These are phyloP conservation scores for Pichia sp. DNA, from an alignment of 1,139 yeast genomes.

Conservation along the genomic window DNA sequence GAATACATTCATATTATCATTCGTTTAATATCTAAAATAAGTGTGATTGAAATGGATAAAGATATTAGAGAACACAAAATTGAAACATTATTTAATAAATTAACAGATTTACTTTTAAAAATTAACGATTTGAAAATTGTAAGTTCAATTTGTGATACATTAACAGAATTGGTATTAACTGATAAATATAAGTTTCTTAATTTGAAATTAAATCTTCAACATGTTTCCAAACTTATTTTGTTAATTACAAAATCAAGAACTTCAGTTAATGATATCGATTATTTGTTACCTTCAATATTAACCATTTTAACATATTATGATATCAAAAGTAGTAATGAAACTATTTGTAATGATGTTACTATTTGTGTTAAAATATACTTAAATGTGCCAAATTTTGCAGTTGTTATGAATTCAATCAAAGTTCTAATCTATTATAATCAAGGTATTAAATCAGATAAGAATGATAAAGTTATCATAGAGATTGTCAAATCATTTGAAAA, in stretches of 20 bases:
- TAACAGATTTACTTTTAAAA: not conserved
- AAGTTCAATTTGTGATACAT: conserved; percentile 1
- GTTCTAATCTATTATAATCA: conserved; percentile 4
- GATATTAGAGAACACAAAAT: conserved; percentile 5
- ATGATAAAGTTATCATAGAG: not conserved
- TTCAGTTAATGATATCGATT: not conserved
- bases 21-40: conserved; percentile 1
- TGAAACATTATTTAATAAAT: conserved; percentile 2
- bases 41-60: not conserved
- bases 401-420: conserved; percentile 9
- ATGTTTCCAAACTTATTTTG: conserved; percentile 1
- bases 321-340: not conserved
- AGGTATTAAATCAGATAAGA: not conserved
- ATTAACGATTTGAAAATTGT: not conserved
- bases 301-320: conserved; percentile 4
- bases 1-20: conserved; percentile 1
- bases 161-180: conserved; percentile 2
- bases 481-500: not conserved
- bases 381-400: not conserved
- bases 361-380: conserved; percentile 8
- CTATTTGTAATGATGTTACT: conserved; percentile 2
- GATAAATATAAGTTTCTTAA: conserved; percentile 4
- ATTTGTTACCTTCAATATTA: not conserved
- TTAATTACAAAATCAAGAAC: conserved; percentile 1
- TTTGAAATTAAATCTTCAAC: not conserved